Evolutionary conservation across 2,329 filamentous ascomycete species (phyloP), one percentile per base, ranked within the genome.

Genomic region (Fusarium beomiforme): DNA sequence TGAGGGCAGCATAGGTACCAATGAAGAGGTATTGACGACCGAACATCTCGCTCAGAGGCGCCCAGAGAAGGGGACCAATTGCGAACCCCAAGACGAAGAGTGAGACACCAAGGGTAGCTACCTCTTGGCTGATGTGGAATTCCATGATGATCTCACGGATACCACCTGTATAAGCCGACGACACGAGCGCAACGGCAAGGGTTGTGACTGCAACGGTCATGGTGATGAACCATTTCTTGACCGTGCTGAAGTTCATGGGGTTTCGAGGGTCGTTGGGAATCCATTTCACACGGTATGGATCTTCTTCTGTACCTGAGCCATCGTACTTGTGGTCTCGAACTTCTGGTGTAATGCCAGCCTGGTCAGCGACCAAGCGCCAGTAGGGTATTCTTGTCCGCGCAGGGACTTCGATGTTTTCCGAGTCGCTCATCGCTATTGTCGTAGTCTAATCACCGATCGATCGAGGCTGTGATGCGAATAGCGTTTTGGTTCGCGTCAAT

Each of bases 61-160:
- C 92, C 76, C 94, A 94, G 1, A 85, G 85, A 86, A 95, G 90
- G 5, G 92, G 93, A 17, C 72, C 92, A 55, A 95, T 82, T 73
- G 92, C 92, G 74, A 73, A 73, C 26, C 70, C 70, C 36, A 73
- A 44, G 5, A 73, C 70, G 24, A 73, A 73, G 10, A 73, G 62
- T 4, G 70, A 73, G 1, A 73, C 70, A 21, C 70, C 70, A 16
- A 73, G 63, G 6, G 70, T 73, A 46, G 67, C 70, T 3, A 73
- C 63, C 44, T 72, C 60, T 36, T 72, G 69, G 53, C 69, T 71
- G 14, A 71, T 71, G 8, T 59, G 24, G 39, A 72, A 71, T 29
- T 71, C 69, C 6, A 55, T n/a, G 0, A 72, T 72, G 44, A 71
- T 70, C 36, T 71, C 34, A 21, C 55, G 36, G 6, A 71, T 72